phyloP scores from a whole-genome alignment of 305 asterid genomes.

The Withania somnifera region DNA sequence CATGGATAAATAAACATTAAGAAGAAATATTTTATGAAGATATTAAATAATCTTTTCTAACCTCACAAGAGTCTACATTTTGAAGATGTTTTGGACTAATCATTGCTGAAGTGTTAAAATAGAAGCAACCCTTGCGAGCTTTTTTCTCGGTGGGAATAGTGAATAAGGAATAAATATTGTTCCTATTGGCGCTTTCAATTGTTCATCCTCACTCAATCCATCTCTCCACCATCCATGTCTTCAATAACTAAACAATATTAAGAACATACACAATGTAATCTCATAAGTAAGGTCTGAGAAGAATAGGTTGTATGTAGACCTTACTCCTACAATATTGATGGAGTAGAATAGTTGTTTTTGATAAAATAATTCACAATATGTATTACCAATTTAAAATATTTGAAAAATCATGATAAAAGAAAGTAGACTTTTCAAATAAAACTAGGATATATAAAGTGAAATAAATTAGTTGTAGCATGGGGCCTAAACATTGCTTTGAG shows the following conservation, averaged over 20 bases:
- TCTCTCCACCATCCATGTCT: slow-evolving; percentile 61
- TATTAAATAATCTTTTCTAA: neutral
- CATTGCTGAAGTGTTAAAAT: slow-evolving; percentile 63
- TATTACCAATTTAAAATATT: no score
- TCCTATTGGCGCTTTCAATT: slow-evolving; percentile 58
- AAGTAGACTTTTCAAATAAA: no score
- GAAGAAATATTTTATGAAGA: neutral
- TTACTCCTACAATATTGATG: no score
- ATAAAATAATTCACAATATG: no score
- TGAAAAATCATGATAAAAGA: no score
- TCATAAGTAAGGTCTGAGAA: no score
- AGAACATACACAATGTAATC: no score
- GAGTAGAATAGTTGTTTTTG: no score
- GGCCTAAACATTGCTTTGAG: slow-evolving; percentile 25
- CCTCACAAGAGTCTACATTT: slow-evolving; percentile 86
- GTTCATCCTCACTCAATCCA: slow-evolving; percentile 45
- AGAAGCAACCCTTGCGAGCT: slow-evolving; percentile 49
- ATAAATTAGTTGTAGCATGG: slow-evolving; percentile 26
- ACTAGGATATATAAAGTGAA: no score
- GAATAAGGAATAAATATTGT: slow-evolving; percentile 60
- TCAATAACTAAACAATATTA: no score
- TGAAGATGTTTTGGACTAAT: slow-evolving; percentile 52
- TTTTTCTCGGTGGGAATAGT: slow-evolving; percentile 52
- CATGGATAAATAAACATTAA: no score
- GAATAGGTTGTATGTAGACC: no score